Evolutionary conservation across 805 yeast species (phyloP), one percentile per base, ranked within the genome.

Genomic region (Kregervanrija fluxuum): DNA sequence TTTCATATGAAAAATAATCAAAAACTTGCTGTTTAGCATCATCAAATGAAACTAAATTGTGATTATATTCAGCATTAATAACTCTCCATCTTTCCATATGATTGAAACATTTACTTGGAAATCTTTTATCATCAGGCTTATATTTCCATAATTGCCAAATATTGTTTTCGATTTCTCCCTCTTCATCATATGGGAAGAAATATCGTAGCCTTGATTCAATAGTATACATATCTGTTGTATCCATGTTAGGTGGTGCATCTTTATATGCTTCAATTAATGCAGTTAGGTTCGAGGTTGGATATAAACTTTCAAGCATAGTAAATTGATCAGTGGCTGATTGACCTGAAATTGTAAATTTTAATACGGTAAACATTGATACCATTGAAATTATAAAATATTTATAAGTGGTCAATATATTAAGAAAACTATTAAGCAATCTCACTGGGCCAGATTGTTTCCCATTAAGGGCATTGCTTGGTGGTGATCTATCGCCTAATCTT

Each of bases 71-170:
- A 30, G 57, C 55, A 48, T 64, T 62, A 32, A 53, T 50, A 8
- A 48, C 42, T 49, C 62, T 54, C 68, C 68, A 64, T 47, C 66
- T 52, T 46, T 62, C 64, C 44, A 61, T 56, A 49, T 60, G 60
- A 30, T 49, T 37, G 40, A 53, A 57, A 50, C 66, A 61, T 30
- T 50, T 54, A 9, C 48, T 48, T 12, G 68, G 68, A 49, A 64
- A 63, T 14, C 43, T 44, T 38, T 53, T 49, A 43, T 58, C 56
- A 37, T 58, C 65, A 1, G 57, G 43, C 22, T 51, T 46, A 17
- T 50, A 40, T 22, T 46, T 45, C 60, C 61, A 59, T 11, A 62
- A 30, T 46, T 62, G 66, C 60, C 60, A 59, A 30, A 62, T 60
- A 40, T 58, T 53, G 38, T 54, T 56, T 45, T 61, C 66, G n/a